phyloP scores from a whole-genome alignment of 2,329 filamentous ascomycete genomes.

The Fusarium falciforme region DNA sequence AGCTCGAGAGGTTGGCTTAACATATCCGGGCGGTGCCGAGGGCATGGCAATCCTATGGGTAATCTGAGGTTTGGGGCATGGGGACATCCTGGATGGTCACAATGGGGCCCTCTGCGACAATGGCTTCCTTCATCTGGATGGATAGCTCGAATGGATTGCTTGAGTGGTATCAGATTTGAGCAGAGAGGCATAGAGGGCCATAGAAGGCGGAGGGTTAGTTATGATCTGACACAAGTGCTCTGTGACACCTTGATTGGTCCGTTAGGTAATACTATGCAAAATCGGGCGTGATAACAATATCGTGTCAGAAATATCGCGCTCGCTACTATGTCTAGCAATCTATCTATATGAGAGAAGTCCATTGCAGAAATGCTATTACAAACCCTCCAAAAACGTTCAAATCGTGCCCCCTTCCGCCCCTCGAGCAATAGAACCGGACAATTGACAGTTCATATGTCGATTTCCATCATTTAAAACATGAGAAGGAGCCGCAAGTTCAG shows the following conservation, averaged over 20 bases:
- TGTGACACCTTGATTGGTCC: neutral
- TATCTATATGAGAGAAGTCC: neutral
- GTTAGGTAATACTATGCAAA: neutral
- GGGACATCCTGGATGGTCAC: too few relatives aligned
- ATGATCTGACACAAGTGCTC: neutral
- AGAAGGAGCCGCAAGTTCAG: too few relatives aligned
- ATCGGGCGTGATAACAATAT: neutral
- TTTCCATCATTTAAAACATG: neutral
- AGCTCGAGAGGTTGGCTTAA: neutral
- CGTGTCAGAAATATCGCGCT: neutral
- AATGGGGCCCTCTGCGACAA: too few relatives aligned
- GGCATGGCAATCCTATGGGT: neutral
- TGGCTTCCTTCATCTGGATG: too few relatives aligned
- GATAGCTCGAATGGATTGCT: too few relatives aligned
- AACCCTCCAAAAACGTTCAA: neutral
- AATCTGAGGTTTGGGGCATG: too few relatives aligned
- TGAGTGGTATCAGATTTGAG: too few relatives aligned
- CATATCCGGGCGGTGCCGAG: neutral
- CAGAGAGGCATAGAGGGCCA: too few relatives aligned
- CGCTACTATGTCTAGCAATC: neutral
- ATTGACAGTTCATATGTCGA: neutral
- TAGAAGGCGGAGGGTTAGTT: too few relatives aligned
- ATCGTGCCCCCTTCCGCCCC: neutral
- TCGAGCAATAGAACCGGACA: neutral
- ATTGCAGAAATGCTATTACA: neutral